A percentile compares a stretch with the other conserved stretches of the same genome.
Evolutionary conservation across 2,329 filamentous ascomycete genomes (phyloP).

Genomic region (Sarocladium strictum): DNA sequence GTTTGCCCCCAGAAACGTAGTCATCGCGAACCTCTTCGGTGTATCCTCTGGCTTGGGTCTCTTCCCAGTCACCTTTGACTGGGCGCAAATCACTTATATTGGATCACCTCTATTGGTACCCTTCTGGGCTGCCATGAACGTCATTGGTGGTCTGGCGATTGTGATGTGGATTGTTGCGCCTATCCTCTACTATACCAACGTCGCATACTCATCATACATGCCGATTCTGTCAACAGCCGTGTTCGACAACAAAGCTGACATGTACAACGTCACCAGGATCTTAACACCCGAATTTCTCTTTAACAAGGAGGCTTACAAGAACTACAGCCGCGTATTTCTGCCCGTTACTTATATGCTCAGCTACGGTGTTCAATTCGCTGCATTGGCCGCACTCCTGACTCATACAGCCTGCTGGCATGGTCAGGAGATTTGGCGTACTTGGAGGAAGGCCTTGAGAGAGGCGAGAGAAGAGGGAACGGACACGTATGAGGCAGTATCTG

Average conservation of each 20-base stretch:
- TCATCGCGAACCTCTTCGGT: slow-evolving; percentile 80
- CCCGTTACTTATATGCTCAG: slow-evolving; percentile 84
- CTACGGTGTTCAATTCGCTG: slow-evolving; percentile 82
- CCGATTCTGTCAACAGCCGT: slow-evolving; percentile 79
- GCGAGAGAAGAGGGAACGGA: slow-evolving; percentile 44
- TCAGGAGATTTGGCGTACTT: slow-evolving; percentile 72
- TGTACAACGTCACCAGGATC: slow-evolving; percentile 77
- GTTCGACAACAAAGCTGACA: slow-evolving; percentile 75
- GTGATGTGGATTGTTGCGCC: slow-evolving; percentile 84
- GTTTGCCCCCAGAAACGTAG: slow-evolving; percentile 82
- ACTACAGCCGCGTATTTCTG: slow-evolving; percentile 79
- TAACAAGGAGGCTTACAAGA: slow-evolving; percentile 66
- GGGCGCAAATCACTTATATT: slow-evolving; percentile 85
- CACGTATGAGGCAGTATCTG: slow-evolving; percentile 45
- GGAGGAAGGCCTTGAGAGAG: slow-evolving; percentile 63
- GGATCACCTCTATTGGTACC: slow-evolving; percentile 78
- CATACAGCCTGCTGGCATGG: slow-evolving; percentile 84
- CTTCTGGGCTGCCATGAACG: slow-evolving; percentile 82
- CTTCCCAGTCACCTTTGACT: slow-evolving; percentile 84
- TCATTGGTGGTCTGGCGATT: slow-evolving; percentile 70
- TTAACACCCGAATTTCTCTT: slow-evolving; percentile 74
- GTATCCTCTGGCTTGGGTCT: slow-evolving; percentile 78
- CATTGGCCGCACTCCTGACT: slow-evolving; percentile 69
- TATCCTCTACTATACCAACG: slow-evolving; percentile 73
- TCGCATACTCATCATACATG: slow-evolving; percentile 78